A percentile compares a stretch with the other conserved stretches of the same genome.
Conservation (phyloP, 1,139 yeast genomes). For the Pichia terricola region DNA sequence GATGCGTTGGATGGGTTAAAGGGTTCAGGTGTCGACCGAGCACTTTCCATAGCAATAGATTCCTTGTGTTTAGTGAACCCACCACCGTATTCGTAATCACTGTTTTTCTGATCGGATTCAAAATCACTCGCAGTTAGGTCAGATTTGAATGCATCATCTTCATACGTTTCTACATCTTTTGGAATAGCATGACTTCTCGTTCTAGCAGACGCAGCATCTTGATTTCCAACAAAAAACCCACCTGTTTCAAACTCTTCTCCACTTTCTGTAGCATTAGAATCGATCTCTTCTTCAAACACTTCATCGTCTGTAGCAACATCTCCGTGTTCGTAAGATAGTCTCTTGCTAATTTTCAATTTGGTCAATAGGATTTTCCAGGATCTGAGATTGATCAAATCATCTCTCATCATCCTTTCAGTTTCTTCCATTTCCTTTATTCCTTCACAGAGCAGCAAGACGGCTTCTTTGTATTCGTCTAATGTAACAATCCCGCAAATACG, state of each 20-base stretch:
- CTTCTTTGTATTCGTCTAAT: conserved; percentile 54
- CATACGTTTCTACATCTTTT: neutral
- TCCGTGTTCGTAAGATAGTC: conserved; percentile 64
- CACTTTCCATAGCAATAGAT: neutral
- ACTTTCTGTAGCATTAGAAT: neutral
- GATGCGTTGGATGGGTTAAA: neutral
- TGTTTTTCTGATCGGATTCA: conserved; percentile 5
- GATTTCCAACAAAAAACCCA: conserved; percentile 12
- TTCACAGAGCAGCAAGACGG: conserved; percentile 48
- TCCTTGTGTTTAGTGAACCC: neutral
- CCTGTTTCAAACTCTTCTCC: conserved; percentile 14
- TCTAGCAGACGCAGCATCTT: conserved; percentile 7
- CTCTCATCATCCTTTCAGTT: conserved; percentile 36
- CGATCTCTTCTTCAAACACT: conserved; percentile 11
- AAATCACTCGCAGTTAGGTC: conserved; percentile 14
- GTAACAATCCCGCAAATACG: conserved; percentile 71
- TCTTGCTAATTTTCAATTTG: conserved; percentile 60
- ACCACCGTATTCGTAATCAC: neutral
- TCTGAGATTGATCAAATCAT: conserved; percentile 45
- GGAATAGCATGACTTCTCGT: conserved; percentile 7
- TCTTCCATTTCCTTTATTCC: conserved; percentile 46
- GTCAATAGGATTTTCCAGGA: conserved; percentile 69
- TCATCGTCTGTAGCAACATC: conserved; percentile 26
- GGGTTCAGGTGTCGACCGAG: neutral
- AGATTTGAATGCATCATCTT: neutral